Evolutionary conservation across 2,329 filamentous ascomycete genomes (phyloP), one percentile per base, ranked within the genome.

Genomic region (Rhytidhysteron rufulum): DNA sequence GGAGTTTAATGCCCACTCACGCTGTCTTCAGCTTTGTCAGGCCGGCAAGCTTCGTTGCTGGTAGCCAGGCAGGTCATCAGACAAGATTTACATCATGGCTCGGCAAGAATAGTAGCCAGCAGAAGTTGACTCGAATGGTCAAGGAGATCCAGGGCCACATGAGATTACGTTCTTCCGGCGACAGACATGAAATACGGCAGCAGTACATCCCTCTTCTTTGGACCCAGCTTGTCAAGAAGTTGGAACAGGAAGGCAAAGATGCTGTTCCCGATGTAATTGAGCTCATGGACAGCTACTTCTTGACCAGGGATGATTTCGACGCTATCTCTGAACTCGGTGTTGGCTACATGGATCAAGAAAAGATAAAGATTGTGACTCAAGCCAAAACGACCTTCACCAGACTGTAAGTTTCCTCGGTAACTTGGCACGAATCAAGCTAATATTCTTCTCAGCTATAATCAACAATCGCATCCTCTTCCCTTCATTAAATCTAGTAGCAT

Each of bases 81-180:
- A 85, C 88, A 25, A 75, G 75, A 31, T 98, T 98, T 62, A 93
- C 93, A 0, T 78, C 79, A 5, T 98, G 93, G 93, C 79, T 98
- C 35, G 93, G 93, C 55, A 93, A 95, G 64, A 94, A 95, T 67
- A 96, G 90, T 70, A 95, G 89, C 61, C 77, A 57, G 68, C 72
- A 73, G 34, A 83, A 83, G 64, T 73, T 97, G 35, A 79, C 78
- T 48, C 84, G 93, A 42, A 86, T 82, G 55, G 77, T 95, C 50
- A 94, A 95, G 57, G 93, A 98, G 56, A 88, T 98, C 5, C 93
- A 98, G 63, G 88, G 89, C 4, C 93, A 98, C 60, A 97, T 98
- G 89, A 86, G 93, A 7, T 79, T 98, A 43, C 83, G 83, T 50
- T 84, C 88, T 9, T 94, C 89, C 27, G 93, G 88, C 18, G 93